A percentile compares a stretch with the other conserved stretches of the same genome.
phyloP scores from a whole-genome alignment of 2,329 filamentous ascomycete species.

The Capronia americana region DNA sequence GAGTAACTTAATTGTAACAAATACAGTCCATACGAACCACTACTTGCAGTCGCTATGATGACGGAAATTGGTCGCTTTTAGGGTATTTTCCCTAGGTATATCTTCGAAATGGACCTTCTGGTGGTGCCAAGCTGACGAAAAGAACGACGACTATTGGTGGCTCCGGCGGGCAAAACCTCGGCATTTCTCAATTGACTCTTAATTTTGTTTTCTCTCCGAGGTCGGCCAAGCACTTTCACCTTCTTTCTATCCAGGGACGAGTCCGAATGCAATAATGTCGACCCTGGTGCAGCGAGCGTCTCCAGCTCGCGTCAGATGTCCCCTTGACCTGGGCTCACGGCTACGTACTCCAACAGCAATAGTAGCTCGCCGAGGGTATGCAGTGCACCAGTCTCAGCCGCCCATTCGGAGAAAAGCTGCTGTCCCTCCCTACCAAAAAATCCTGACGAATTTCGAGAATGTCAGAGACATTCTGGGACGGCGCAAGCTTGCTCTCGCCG shows the following conservation, averaged over 20 bases:
- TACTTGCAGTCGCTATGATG: too few species aligned
- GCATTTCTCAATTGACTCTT: not conserved
- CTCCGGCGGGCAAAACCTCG: constrained; percentile 4
- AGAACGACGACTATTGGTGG: not conserved
- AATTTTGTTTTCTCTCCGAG: constrained; percentile 5
- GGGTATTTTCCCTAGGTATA: too few species aligned
- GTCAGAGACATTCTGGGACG: constrained; percentile 76
- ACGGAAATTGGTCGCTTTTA: too few species aligned
- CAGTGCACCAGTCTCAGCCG: constrained; percentile 27
- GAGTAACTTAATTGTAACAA: too few species aligned
- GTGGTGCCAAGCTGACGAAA: constrained; percentile 5
- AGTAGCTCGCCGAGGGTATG: constrained; percentile 32
- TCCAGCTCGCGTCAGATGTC: constrained; percentile 32
- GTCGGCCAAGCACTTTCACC: constrained; percentile 1
- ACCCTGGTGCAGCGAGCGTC: constrained; percentile 30
- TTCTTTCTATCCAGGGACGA: not conserved
- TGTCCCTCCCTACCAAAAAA: constrained; percentile 80
- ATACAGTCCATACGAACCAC: too few species aligned
- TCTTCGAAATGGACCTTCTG: not conserved
- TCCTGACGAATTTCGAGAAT: constrained; percentile 76
- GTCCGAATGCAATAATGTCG: constrained; percentile 24
- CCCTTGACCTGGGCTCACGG: constrained; percentile 33
- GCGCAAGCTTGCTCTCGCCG: constrained; percentile 79
- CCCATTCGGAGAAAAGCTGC: constrained; percentile 35
- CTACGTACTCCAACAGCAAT: constrained; percentile 6